A percentile compares a stretch with the other conserved stretches of the same genome.
Conservation (phyloP, 257 asterid species). For the Solanum ahanhuiri region DNA sequence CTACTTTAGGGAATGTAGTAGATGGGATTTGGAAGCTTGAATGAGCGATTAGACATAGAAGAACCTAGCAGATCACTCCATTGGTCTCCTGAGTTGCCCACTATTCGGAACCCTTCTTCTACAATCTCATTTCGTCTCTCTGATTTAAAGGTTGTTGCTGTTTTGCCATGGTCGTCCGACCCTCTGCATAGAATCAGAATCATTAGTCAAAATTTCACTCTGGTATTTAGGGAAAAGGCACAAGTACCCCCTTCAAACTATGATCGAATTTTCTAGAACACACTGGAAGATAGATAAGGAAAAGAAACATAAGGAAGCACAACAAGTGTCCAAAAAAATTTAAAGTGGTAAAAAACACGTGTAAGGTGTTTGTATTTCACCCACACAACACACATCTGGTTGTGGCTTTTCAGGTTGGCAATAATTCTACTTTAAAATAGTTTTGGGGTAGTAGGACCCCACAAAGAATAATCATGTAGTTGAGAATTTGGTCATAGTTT, state of each 20-base stretch:
- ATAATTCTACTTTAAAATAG: no score
- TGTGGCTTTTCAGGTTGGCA: no score
- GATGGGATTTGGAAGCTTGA: conserved; percentile 84
- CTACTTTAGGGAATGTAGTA: conserved; percentile 41
- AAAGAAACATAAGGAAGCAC: no score
- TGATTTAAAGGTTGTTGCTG: conserved; percentile 43
- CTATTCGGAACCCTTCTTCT: conserved; percentile 50
- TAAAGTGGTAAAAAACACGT: no score
- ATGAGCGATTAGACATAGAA: conserved; percentile 39
- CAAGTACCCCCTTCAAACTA: not conserved
- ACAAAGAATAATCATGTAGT: no score
- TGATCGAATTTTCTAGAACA: not conserved
- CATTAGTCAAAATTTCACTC: not conserved
- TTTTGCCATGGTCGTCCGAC: conserved; percentile 39
- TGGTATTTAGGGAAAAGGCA: not conserved
- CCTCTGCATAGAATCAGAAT: conserved; percentile 25
- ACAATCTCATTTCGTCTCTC: conserved; percentile 51
- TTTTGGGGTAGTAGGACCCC: no score
- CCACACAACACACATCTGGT: no score
- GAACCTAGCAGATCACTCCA: conserved; percentile 82
- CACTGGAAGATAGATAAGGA: no score
- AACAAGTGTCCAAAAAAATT: no score
- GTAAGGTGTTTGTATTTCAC: no score
- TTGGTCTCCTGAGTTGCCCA: conserved; percentile 74
- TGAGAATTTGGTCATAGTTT: no score